Evolutionary conservation across 106 monocot genomes (phyloP), one percentile per base, ranked within the genome.

Genomic region (Phalaenopsis aphrodite): DNA sequence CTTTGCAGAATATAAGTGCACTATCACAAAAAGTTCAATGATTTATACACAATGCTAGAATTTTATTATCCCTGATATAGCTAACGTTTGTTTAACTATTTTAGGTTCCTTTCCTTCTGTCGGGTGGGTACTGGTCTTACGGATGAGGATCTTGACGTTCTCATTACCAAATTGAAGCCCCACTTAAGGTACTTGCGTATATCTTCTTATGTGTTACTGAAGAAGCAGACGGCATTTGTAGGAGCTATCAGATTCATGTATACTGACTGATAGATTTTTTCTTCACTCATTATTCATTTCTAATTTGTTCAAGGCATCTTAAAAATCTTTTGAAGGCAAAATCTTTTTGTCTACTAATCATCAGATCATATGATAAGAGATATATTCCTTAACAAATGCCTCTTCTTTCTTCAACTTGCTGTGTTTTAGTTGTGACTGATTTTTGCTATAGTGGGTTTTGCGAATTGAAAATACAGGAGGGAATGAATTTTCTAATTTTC

Each of bases 91-190:
- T 2, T 30, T 76, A 19, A 8, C 23, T 74, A 24, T 76, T 24
- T 49, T 86, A 99, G 99, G 66, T 99, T 99, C 77, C 75, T 95
- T 81, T 99, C 99, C n/a, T 99, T 99, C 80, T 99, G 99, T 86
- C 89, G 99, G 72, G 94, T 99, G 67, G 99, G 99, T 56, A 86
- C 88, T 78, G 99, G 99, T 78, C 92, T 99, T 55, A 89, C 99
- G 57, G 93, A 93, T 72, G 99, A 99, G 85, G 99, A 99, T 79
- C 94, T 95, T 58, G 83, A 95, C 87, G 82, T 89, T 81, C 88
- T 99, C 56, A 73, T 93, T 58, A 82, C 82, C 73, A 99, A 88
- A 84, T 82, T 99, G 83, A 99, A 91, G 74, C 95, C 99, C 21
- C 87, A 89, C 78, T 95, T 99, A 85, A 92, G 89, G 99, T 99